A percentile compares a stretch with the other conserved stretches of the same genome.
phyloP scores from a whole-genome alignment of 2,329 filamentous ascomycete species.

The Blumeria graminis region DNA sequence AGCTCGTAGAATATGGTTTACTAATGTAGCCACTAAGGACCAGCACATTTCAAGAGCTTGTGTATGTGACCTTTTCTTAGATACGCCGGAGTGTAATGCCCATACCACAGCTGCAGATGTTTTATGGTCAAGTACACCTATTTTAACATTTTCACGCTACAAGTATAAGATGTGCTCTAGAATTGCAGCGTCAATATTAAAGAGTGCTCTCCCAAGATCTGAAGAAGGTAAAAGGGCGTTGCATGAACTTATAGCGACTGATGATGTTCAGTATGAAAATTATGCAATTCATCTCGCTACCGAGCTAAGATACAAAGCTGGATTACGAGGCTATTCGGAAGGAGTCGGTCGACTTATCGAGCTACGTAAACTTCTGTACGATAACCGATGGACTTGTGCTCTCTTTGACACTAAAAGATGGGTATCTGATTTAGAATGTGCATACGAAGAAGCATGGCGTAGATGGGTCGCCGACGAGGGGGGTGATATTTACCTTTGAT shows the following conservation, averaged over 20 bases:
- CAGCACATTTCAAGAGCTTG: slow-evolving; percentile 81
- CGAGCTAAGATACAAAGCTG: slow-evolving; percentile 32
- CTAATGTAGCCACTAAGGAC: slow-evolving; percentile 86
- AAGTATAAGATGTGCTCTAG: slow-evolving; percentile 97
- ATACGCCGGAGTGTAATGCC: slow-evolving; percentile 94
- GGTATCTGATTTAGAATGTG: slow-evolving; percentile 71
- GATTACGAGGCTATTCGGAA: slow-evolving; percentile 23
- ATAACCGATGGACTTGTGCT: slow-evolving; percentile 62
- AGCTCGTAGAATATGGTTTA: slow-evolving; percentile 73
- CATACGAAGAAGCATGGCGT: slow-evolving; percentile 72
- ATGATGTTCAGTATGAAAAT: slow-evolving; percentile 67
- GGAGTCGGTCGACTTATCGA: slow-evolving; percentile 49
- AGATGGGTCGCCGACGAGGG: slow-evolving; percentile 67
- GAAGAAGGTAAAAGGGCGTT: slow-evolving; percentile 42
- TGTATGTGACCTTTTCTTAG: slow-evolving; percentile 82
- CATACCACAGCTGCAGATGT: slow-evolving; percentile 95
- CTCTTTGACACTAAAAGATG: slow-evolving; percentile 81
- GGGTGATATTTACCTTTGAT: slow-evolving; percentile 67
- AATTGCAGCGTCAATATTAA: slow-evolving; percentile 88
- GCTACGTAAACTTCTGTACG: slow-evolving; percentile 59
- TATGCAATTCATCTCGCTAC: slow-evolving; percentile 44
- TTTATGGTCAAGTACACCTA: slow-evolving; percentile 82
- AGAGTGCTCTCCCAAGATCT: slow-evolving; percentile 58
- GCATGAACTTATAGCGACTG: slow-evolving; percentile 49
- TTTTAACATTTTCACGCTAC: slow-evolving; percentile 76